Conservation (phyloP, 2,329 filamentous ascomycete genomes). For the Penicillium rolfsii region DNA sequence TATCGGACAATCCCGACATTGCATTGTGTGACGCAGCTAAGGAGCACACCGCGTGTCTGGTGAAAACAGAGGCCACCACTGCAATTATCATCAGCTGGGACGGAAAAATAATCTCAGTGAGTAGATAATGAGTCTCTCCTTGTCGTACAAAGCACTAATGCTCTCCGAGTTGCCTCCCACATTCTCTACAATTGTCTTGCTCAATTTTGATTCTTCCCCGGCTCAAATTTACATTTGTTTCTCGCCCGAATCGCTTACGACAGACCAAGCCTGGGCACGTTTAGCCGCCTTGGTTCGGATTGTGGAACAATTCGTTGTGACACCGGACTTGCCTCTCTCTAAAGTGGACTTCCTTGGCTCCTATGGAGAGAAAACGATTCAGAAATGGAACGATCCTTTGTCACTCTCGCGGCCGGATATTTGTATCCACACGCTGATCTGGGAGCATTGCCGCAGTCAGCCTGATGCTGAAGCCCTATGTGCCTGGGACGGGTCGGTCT, state of each 20-base stretch:
- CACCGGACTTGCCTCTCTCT: not conserved
- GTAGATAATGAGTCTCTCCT: not conserved
- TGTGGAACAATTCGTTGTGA: not conserved
- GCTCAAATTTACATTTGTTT: not conserved
- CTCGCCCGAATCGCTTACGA: not conserved
- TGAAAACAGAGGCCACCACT: not conserved
- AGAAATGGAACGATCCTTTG: not conserved
- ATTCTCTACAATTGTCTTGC: not conserved
- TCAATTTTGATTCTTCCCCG: not conserved
- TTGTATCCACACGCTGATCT: slow-evolving; percentile 1
- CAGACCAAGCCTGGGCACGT: not conserved
- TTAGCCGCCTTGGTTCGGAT: not conserved
- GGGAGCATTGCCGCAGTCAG: not conserved
- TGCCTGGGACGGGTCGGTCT: not conserved
- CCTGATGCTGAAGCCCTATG: slow-evolving; percentile 1
- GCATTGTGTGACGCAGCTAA: not conserved
- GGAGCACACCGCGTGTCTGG: not conserved
- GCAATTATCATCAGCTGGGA: not conserved
- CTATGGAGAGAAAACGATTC: not conserved
- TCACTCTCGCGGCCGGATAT: not conserved
- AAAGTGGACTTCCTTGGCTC: slow-evolving; percentile 1
- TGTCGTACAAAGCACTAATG: not conserved
- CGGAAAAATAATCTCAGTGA: not conserved
- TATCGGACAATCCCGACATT: slow-evolving; percentile 3
- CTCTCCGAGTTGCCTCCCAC: not conserved